These are phyloP conservation scores for Beauveria sp. DNA, from an alignment of 2,329 filamentous ascomycete genomes.

Conservation along the genomic window DNA sequence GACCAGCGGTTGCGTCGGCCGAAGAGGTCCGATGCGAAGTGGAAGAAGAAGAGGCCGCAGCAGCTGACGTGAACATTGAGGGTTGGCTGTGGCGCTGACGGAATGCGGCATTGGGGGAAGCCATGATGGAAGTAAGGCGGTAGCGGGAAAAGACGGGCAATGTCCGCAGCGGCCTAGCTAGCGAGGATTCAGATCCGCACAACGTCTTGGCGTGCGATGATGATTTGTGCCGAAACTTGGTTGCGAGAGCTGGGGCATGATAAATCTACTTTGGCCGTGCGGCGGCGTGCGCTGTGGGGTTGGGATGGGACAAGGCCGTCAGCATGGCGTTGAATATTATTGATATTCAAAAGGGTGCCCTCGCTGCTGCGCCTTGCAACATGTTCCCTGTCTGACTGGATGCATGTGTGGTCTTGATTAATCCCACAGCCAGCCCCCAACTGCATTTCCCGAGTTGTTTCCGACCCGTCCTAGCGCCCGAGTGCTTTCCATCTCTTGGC, in stretches of 20 bases:
- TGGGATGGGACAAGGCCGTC: neutral
- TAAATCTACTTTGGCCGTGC: neutral
- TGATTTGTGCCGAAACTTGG: neutral
- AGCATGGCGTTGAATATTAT: neutral
- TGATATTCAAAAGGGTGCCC: neutral
- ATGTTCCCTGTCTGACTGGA: neutral
- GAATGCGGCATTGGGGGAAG: neutral
- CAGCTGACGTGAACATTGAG: neutral
- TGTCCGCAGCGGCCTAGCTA: neutral
- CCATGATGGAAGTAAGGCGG: neutral
- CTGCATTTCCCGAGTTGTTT: neutral
- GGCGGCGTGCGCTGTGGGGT: neutral
- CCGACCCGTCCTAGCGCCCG: neutral
- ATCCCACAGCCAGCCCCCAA: neutral
- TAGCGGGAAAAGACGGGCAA: neutral
- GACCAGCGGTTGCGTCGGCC: neutral
- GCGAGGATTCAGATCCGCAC: neutral
- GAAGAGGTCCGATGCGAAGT: neutral
- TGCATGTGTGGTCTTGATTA: neutral
- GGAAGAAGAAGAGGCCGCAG: neutral
- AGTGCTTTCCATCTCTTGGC: neutral
- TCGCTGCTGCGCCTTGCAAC: slow-evolving; percentile 5
- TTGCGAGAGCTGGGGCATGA: neutral
- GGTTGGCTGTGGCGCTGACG: slow-evolving; percentile 7
- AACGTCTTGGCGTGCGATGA: neutral